Percentiles rank a stretch among this genome's conserved stretches.
These are phyloP conservation scores for Cephaloascus fragrans DNA, from an alignment of 805 yeast species.

Conservation along the genomic window DNA sequence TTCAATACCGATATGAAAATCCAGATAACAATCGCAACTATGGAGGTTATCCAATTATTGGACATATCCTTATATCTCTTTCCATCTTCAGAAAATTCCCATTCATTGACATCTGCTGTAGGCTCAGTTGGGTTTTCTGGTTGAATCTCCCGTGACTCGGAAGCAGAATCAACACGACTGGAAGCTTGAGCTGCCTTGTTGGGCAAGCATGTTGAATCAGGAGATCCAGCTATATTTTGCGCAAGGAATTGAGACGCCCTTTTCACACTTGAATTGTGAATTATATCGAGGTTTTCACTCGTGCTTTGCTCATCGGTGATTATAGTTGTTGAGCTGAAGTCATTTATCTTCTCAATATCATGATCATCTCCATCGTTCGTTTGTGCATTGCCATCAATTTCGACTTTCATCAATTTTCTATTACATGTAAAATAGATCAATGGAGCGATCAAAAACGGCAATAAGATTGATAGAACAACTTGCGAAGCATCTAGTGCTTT, in stretches of 20 bases:
- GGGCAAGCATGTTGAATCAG: too few relatives aligned
- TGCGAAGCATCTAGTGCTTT: slow-evolving; percentile 77
- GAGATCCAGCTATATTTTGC: background rate
- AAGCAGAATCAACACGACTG: too few relatives aligned
- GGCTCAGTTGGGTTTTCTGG: background rate
- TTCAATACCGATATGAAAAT: slow-evolving; percentile 62
- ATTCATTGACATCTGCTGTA: background rate
- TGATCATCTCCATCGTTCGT: slow-evolving; percentile 2
- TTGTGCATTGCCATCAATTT: slow-evolving; percentile 14
- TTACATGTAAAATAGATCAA: slow-evolving; percentile 72
- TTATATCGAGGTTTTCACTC: background rate
- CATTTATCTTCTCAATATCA: slow-evolving; percentile 1
- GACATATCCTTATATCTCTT: slow-evolving; percentile 39
- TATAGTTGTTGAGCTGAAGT: slow-evolving; percentile 1
- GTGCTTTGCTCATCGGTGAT: too few relatives aligned
- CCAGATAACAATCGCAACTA: slow-evolving; percentile 54
- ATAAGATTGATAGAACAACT: slow-evolving; percentile 68
- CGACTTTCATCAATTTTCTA: slow-evolving; percentile 58
- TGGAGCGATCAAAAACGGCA: slow-evolving; percentile 83
- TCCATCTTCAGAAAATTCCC: slow-evolving; percentile 5
- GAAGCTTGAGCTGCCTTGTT: too few relatives aligned
- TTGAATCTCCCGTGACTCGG: too few relatives aligned
- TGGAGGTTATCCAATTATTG: slow-evolving; percentile 50
- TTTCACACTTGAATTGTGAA: background rate
- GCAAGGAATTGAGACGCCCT: background rate